phyloP scores from a whole-genome alignment of 139 green algal species.

The Eudorina sp. region DNA sequence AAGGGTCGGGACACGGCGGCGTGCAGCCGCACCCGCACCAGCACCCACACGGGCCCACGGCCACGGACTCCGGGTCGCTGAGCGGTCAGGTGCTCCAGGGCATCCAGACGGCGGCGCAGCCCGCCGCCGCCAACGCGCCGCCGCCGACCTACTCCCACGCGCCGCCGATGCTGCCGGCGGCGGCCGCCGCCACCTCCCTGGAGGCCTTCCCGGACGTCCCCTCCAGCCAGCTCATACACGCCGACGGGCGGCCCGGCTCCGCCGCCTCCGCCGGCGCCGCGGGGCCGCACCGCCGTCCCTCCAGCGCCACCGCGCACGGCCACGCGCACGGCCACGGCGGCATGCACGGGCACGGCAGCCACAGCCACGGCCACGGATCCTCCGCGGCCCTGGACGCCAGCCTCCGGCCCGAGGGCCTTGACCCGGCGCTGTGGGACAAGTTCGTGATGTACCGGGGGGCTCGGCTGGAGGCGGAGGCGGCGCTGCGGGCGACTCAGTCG shows the following conservation, averaged over 20 bases:
- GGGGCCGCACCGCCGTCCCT: background rate
- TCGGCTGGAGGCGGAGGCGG: conserved; percentile 40
- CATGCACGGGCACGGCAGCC: background rate
- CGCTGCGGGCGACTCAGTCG: conserved; percentile 21
- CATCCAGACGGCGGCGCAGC: background rate
- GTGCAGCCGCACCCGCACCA: background rate
- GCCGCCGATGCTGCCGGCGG: background rate
- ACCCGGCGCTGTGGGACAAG: conserved; percentile 51
- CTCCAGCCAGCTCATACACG: background rate
- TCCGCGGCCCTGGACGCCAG: conserved; percentile 3
- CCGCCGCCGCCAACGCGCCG: background rate
- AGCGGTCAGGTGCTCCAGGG: background rate
- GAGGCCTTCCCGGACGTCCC: conserved; percentile 44
- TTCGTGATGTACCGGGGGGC: conserved; percentile 46
- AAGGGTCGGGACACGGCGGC: background rate
- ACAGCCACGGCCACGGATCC: background rate
- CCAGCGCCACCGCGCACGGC: background rate
- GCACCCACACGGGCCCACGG: too few species aligned
- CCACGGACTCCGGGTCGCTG: background rate
- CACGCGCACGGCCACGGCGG: background rate
- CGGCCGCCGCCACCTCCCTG: background rate
- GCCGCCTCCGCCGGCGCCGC: background rate
- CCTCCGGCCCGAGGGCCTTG: conserved; percentile 57
- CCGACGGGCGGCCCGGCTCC: background rate
- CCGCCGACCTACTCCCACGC: conserved; percentile 21